Conservation (phyloP, 108 stramenopile species). For the Chaetoceros tenuissimus region DNA sequence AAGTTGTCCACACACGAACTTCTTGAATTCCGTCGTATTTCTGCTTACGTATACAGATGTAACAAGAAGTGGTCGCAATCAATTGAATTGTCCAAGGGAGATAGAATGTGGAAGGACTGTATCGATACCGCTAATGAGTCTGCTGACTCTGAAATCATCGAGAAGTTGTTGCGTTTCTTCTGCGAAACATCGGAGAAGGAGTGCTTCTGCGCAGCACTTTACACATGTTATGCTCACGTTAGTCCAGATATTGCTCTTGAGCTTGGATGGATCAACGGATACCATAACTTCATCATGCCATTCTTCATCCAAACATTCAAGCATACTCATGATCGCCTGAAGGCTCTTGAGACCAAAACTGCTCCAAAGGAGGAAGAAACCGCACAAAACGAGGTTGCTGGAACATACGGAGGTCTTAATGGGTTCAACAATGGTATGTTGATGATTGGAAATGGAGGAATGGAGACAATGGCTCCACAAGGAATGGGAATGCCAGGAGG, state of each 20-base stretch:
- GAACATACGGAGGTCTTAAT: constrained; percentile 64
- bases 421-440: constrained; percentile 66
- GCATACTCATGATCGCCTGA: constrained; percentile 75
- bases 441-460: constrained; percentile 68
- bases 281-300: constrained; percentile 97
- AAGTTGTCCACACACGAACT: constrained; percentile 97
- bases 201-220: constrained; percentile 95
- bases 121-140: constrained; percentile 98
- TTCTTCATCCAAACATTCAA: constrained; percentile 96
- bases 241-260: constrained; percentile 97
- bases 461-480: constrained; percentile 10
- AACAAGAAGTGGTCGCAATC: constrained; percentile 96
- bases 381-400: constrained; percentile 65
- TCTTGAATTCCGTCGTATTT: constrained; percentile 98
- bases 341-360: constrained; percentile 88
- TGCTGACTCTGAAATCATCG: constrained; percentile 85
- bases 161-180: constrained; percentile 96
- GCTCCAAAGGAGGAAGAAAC: constrained; percentile 80
- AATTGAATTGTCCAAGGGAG: constrained; percentile 94
- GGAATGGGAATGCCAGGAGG: constrained; percentile 26
- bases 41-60: constrained; percentile 96
- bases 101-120: constrained; percentile 99
- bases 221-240: constrained; percentile 95
- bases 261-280: constrained; percentile 97
- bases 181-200: constrained; percentile 96